These are phyloP conservation scores for Saksenaea vasiformis DNA, from an alignment of 371 early-diverging fungal genomes.

Conservation along the genomic window DNA sequence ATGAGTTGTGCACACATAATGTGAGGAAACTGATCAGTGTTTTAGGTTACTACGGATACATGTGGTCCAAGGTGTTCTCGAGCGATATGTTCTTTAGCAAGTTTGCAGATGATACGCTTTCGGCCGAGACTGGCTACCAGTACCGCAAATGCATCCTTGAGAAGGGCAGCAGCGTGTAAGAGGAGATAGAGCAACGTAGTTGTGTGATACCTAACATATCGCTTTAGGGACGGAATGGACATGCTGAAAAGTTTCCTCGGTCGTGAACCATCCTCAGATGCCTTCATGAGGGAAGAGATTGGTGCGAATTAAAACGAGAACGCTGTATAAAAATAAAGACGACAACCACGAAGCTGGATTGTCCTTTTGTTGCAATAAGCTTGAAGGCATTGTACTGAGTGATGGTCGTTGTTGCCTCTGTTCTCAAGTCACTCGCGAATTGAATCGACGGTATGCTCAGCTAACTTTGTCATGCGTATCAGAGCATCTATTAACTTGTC, in stretches of 20 bases:
- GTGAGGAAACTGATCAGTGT: not conserved
- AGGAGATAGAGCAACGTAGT: not conserved
- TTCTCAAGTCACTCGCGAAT: too few relatives aligned
- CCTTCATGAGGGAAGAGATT: conserved; percentile 67
- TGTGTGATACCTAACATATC: not conserved
- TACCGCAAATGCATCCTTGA: conserved; percentile 69
- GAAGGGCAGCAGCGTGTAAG: conserved; percentile 70
- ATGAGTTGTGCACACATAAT: not conserved
- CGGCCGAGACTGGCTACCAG: conserved; percentile 53
- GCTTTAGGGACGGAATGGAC: conserved; percentile 42
- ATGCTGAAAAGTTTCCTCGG: conserved; percentile 77
- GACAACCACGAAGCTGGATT: not conserved
- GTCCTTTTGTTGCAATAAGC: not conserved
- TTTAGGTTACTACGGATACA: conserved; percentile 55
- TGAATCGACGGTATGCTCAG: too few relatives aligned
- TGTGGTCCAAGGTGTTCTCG: conserved; percentile 85
- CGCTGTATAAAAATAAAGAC: not conserved
- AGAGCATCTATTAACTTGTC: too few relatives aligned
- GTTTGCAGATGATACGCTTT: conserved; percentile 66
- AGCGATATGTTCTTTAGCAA: conserved; percentile 85
- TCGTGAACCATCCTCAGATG: conserved; percentile 78
- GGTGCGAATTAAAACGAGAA: conserved; percentile 23
- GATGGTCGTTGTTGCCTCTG: not conserved
- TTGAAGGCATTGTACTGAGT: not conserved
- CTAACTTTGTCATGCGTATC: too few relatives aligned